phyloP scores from a whole-genome alignment of 2,329 filamentous ascomycete genomes.

The Nakataea oryzae region DNA sequence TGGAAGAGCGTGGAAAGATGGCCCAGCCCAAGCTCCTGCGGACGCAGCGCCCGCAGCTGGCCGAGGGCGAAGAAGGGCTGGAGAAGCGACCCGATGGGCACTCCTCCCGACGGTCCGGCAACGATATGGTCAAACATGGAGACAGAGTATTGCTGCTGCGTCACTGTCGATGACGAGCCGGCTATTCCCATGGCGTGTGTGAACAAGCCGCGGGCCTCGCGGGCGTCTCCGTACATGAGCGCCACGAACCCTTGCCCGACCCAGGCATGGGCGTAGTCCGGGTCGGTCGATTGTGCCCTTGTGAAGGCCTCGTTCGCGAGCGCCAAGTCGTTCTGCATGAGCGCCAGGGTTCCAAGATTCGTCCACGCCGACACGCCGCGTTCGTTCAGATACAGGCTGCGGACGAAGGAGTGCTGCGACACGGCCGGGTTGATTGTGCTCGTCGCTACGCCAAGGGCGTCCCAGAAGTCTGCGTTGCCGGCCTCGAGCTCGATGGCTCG shows the following conservation, averaged over 20 bases:
- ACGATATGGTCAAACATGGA: constrained; percentile 73
- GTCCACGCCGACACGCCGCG: constrained; percentile 78
- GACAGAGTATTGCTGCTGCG: constrained; percentile 68
- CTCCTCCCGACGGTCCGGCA: constrained; percentile 40
- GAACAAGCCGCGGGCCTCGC: constrained; percentile 76
- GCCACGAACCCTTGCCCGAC: constrained; percentile 85
- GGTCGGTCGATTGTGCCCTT: constrained; percentile 84
- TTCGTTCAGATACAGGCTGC: constrained; percentile 89
- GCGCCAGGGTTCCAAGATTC: constrained; percentile 77
- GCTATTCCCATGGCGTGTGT: constrained; percentile 92
- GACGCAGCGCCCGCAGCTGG: constrained; percentile 64
- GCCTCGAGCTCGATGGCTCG: constrained; percentile 90
- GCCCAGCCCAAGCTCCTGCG: constrained; percentile 59
- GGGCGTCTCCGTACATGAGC: constrained; percentile 59
- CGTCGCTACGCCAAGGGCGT: constrained; percentile 84
- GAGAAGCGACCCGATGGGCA: constrained; percentile 54
- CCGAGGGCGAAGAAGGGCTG: constrained; percentile 82
- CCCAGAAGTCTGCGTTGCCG: constrained; percentile 95
- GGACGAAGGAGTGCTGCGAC: constrained; percentile 84
- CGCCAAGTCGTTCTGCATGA: constrained; percentile 72
- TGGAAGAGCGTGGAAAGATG: constrained; percentile 75
- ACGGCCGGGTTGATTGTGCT: constrained; percentile 77
- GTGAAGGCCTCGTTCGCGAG: constrained; percentile 89
- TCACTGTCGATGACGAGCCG: constrained; percentile 61
- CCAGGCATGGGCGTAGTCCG: constrained; percentile 90